Evolutionary conservation across 192 early-diverging fungal genomes (phyloP).

Genomic region (Coemansia sp.): DNA sequence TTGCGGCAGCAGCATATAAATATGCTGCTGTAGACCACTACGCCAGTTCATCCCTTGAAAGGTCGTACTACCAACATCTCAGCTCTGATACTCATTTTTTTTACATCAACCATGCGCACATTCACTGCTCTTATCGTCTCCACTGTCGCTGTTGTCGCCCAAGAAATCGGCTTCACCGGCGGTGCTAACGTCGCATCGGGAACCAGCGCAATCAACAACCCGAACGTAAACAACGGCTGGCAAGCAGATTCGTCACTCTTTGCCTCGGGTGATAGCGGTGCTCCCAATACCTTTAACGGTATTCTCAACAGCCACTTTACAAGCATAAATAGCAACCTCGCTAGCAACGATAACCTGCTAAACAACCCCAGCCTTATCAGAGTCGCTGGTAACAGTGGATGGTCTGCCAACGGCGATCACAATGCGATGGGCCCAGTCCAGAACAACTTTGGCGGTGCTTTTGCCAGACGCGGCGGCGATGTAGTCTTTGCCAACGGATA

Average conservation of each 20-base stretch:
- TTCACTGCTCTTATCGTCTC: constrained; percentile 14
- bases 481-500: constrained; percentile 14
- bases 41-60: not conserved
- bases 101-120: constrained; percentile 19
- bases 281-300: constrained; percentile 23
- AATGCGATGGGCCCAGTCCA: constrained; percentile 27
- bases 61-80: not conserved
- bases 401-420: constrained; percentile 32
- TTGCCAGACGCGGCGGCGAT: constrained; percentile 20
- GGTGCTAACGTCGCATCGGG: constrained; percentile 24
- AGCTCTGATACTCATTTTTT: not conserved
- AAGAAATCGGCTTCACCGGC: constrained; percentile 29
- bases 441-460: constrained; percentile 17
- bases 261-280: constrained; percentile 4
- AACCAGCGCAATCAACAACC: constrained; percentile 26
- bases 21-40: not conserved
- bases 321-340: constrained; percentile 25
- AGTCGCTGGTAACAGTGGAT: constrained; percentile 33
- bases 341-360: constrained; percentile 24
- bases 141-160: constrained; percentile 19
- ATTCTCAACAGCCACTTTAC: constrained; percentile 21
- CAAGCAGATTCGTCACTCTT: constrained; percentile 28
- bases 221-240: constrained; percentile 42
- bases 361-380: constrained; percentile 28
- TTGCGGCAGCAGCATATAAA: not conserved